phyloP scores from a whole-genome alignment of 176 grass and related monocot genomes.

The Dendrocalamus sinicus region DNA sequence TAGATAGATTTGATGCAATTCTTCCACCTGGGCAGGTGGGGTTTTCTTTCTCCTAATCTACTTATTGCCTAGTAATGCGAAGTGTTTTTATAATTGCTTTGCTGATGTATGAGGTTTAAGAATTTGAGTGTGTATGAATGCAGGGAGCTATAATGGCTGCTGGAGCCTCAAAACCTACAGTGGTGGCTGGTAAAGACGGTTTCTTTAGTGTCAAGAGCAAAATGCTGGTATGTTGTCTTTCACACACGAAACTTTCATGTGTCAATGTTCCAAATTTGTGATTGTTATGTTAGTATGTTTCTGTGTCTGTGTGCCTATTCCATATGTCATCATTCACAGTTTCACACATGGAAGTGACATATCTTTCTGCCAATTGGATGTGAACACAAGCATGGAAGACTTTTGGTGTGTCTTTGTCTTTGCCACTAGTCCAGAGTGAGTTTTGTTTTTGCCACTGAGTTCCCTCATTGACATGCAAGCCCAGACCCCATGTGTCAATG shows the following conservation, averaged over 20 bases:
- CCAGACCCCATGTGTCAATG: background rate
- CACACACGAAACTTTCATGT: background rate
- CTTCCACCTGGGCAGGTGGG: constrained; percentile 96
- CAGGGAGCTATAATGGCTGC: constrained; percentile 98
- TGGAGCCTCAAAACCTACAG: constrained; percentile 90
- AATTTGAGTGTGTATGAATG: constrained; percentile 36
- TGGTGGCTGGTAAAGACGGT: constrained; percentile 71
- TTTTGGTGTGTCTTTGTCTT: background rate
- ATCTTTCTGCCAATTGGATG: constrained; percentile 1
- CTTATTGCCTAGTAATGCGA: background rate
- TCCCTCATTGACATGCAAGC: background rate
- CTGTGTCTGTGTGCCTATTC: background rate
- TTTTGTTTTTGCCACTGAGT: background rate
- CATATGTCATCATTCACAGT: background rate
- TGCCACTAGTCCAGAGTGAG: background rate
- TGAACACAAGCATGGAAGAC: constrained; percentile 19
- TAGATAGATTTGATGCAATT: constrained; percentile 96
- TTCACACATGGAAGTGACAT: background rate
- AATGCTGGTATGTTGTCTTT: constrained; percentile 81
- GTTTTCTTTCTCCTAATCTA: constrained; percentile 22
- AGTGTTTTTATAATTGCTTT: constrained; percentile 9
- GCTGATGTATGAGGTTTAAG: background rate
- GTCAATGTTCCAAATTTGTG: background rate
- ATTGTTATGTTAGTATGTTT: constrained; percentile 2
- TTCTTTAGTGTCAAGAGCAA: constrained; percentile 96